These are phyloP conservation scores for Ogataea allantospora DNA, from an alignment of 805 yeast species.

Conservation along the genomic window DNA sequence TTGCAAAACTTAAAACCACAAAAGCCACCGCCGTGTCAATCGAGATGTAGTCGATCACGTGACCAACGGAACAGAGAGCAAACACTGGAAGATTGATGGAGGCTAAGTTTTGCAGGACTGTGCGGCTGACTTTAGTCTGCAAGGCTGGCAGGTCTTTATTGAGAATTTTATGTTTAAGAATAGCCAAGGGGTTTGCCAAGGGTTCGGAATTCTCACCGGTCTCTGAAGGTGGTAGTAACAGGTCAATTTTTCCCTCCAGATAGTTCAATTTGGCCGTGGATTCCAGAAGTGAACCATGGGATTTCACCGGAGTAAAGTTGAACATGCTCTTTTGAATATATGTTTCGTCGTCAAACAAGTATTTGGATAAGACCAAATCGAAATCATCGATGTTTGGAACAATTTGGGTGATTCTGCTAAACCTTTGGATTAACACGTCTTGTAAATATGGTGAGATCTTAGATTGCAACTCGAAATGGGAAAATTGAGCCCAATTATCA, in stretches of 20 bases:
- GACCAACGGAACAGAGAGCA: conserved; percentile 25
- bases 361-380: conserved; percentile 29
- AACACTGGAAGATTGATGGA: conserved; percentile 29
- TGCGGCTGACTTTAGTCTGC: conserved; percentile 25
- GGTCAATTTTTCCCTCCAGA: conserved; percentile 33
- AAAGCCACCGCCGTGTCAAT: conserved; percentile 30
- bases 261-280: conserved; percentile 28
- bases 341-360: conserved; percentile 26
- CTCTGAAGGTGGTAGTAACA: conserved; percentile 19
- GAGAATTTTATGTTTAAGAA: conserved; percentile 18
- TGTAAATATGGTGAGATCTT: conserved; percentile 32
- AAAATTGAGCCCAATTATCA: conserved; percentile 32
- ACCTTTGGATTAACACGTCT: conserved; percentile 25
- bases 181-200: conserved; percentile 17
- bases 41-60: conserved; percentile 26
- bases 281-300: conserved; percentile 32
- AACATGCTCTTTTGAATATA: conserved; percentile 27
- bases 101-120: conserved; percentile 25
- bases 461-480: conserved; percentile 37
- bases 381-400: conserved; percentile 35
- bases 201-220: conserved; percentile 1
- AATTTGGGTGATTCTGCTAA: conserved; percentile 31
- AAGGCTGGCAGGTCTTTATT: conserved; percentile 29
- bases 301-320: conserved; percentile 24
- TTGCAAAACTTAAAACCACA: conserved; percentile 27